Conservation (phyloP, 192 early-diverging fungal genomes). For the Podila clonocystis region DNA sequence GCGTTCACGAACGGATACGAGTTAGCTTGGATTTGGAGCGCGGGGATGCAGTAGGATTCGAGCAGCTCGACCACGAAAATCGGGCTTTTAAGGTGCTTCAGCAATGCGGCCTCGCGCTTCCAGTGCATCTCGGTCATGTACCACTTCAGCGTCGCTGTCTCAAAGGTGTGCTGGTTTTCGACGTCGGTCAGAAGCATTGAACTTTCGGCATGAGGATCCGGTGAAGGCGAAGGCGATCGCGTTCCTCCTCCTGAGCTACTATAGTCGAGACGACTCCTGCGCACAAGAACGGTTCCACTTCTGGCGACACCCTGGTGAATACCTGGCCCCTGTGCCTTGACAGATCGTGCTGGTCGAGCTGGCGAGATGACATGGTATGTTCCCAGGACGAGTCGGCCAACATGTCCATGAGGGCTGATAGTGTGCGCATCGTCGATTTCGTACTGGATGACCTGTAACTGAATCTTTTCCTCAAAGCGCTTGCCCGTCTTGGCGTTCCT, state of each 20-base stretch:
- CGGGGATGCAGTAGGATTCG: conserved; percentile 43
- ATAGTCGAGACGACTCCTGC: conserved; percentile 18
- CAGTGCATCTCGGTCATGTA: conserved; percentile 50
- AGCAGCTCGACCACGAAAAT: conserved; percentile 48
- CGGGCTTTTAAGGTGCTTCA: conserved; percentile 45
- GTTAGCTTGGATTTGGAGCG: conserved; percentile 31
- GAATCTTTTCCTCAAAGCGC: conserved; percentile 45
- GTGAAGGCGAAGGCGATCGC: not conserved
- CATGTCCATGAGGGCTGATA: conserved; percentile 38
- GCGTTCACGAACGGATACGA: conserved; percentile 48
- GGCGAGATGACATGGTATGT: conserved; percentile 40
- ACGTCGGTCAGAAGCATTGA: conserved; percentile 46
- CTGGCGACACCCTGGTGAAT: conserved; percentile 10
- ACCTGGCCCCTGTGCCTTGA: conserved; percentile 18
- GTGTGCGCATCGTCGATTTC: conserved; percentile 33
- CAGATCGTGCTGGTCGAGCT: conserved; percentile 32
- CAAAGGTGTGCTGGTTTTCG: conserved; percentile 49
- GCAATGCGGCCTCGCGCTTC: conserved; percentile 45
- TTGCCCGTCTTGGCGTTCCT: conserved; percentile 30
- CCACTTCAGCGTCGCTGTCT: conserved; percentile 40
- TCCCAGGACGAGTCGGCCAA: conserved; percentile 31
- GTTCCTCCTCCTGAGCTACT: conserved; percentile 1
- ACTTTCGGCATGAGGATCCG: conserved; percentile 20
- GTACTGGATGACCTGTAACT: conserved; percentile 48
- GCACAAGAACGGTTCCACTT: conserved; percentile 39